Evolutionary conservation across 352 stramenopile genomes (phyloP).

Genomic region (Phytophthora sp.): DNA sequence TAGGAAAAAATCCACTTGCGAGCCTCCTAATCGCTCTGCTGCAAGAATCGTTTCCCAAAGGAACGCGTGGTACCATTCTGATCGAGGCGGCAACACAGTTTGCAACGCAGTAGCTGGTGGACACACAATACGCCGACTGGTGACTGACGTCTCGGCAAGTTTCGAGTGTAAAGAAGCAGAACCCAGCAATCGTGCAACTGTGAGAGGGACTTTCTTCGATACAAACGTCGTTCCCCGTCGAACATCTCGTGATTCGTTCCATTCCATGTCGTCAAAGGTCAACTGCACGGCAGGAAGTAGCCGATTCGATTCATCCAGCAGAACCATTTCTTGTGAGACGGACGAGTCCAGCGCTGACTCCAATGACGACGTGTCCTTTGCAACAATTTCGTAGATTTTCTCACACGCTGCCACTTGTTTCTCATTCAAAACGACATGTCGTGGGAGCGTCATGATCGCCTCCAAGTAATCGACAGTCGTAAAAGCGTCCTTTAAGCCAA

Average conservation of each 20-base stretch:
- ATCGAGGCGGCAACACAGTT: constrained; percentile 43
- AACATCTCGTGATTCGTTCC: constrained; percentile 66
- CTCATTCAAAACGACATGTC: constrained; percentile 28
- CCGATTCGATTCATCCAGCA: constrained; percentile 45
- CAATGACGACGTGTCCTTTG: constrained; percentile 35
- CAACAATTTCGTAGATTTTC: constrained; percentile 58
- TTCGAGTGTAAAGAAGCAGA: constrained; percentile 69
- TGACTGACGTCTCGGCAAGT: constrained; percentile 65
- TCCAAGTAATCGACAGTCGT: constrained; percentile 59
- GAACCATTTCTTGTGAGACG: constrained; percentile 44
- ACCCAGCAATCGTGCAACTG: constrained; percentile 56
- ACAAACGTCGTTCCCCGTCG: constrained; percentile 63
- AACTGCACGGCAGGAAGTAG: constrained; percentile 47
- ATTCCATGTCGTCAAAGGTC: constrained; percentile 81
- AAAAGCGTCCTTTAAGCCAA: constrained; percentile 64
- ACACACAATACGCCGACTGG: constrained; percentile 53
- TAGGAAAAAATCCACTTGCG: constrained; percentile 72
- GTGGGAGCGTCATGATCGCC: constrained; percentile 53
- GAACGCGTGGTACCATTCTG: constrained; percentile 52
- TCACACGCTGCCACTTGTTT: constrained; percentile 44
- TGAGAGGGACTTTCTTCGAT: constrained; percentile 46
- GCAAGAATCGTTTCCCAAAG: constrained; percentile 68
- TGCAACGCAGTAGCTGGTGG: constrained; percentile 47
- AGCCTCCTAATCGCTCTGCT: constrained; percentile 56
- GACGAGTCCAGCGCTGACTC: constrained; percentile 35